Evolutionary conservation across 352 stramenopile species (phyloP), one percentile per base, ranked within the genome.

Genomic region (Plasmopara muralis): DNA sequence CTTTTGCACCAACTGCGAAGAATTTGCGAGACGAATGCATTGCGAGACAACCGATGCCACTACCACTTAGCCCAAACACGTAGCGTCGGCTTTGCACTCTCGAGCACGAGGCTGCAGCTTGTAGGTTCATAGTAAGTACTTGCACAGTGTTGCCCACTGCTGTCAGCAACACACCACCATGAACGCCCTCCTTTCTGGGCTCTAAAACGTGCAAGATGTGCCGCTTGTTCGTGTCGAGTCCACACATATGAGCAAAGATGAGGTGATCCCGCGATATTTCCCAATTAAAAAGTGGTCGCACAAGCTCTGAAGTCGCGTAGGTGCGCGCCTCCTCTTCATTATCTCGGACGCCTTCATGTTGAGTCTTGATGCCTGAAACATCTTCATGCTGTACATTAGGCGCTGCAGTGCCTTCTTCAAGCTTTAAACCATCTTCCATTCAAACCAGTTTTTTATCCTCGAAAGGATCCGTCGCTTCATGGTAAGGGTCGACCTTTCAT

Each of bases 1-100:
- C 90, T 56, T 96, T 96, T 37, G 94, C 87, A 0, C 79, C 90
- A 2, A 97, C 81, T 2, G 85, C 87, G 56, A 96, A 94, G 57
- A 83, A 94, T 33, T 60, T 51, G 2, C 68, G 43, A 5, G 66
- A 83, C 9, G 81, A 80, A 50, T 95, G 85, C 18, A 93, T 79
- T 2, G 74, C 74, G 5, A 93, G 61, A 43, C 72, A 74, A 0
- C 81, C 81, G 3, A 93, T 71, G 29, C 83, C 85, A 6, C 65
- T 66, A 1, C 76, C 80, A 20, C 83, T 72, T 34, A 76, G 69
- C 4, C 83, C 84, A 56, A 95, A 93, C 12, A 93, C 38, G 41
- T 86, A 82, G 29, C 59, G 57, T 35, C 66, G 64, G 43, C 68
- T 33, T 35, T 62, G 43, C 14, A 87, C 57, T 44, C 47, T 69